phyloP scores from a whole-genome alignment of 1,284 basidiomycete genomes.

The Tilletia indica region DNA sequence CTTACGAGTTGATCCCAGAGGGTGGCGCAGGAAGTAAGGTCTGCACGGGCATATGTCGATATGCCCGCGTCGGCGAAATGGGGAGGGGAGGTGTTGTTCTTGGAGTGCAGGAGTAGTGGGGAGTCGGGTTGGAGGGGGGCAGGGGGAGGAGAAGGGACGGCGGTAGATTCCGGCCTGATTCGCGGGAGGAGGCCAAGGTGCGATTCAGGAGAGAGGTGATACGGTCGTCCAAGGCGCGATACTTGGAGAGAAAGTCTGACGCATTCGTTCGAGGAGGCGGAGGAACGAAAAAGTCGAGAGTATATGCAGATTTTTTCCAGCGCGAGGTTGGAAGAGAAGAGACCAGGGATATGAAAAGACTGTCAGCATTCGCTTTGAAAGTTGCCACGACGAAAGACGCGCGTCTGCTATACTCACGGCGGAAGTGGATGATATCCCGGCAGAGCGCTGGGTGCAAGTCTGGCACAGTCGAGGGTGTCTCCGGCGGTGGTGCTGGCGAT shows the following conservation, averaged over 20 bases:
- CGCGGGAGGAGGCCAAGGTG: slow-evolving; percentile 38
- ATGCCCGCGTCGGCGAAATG: slow-evolving; percentile 35
- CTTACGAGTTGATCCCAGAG: slow-evolving; percentile 45
- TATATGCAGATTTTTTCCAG: neutral
- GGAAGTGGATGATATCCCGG: neutral
- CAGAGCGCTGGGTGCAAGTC: slow-evolving; percentile 9
- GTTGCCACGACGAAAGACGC: too few relatives aligned
- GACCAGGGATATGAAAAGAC: neutral
- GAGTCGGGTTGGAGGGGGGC: slow-evolving; percentile 17
- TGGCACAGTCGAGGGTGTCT: slow-evolving; percentile 6
- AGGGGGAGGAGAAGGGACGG: slow-evolving; percentile 38
- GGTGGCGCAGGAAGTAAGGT: slow-evolving; percentile 31
- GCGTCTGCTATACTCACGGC: neutral
- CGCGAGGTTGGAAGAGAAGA: too few relatives aligned
- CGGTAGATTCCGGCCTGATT: slow-evolving; percentile 34
- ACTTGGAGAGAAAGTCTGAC: slow-evolving; percentile 21
- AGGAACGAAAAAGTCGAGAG: neutral
- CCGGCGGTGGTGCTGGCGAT: neutral
- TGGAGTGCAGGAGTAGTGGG: neutral
- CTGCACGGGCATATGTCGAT: slow-evolving; percentile 37
- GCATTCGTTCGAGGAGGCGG: neutral
- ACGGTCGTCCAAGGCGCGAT: slow-evolving; percentile 46
- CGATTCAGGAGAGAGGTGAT: slow-evolving; percentile 49
- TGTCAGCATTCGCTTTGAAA: too few relatives aligned
- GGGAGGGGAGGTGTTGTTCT: neutral